Evolutionary conservation across 2,329 filamentous ascomycete species (phyloP).

Genomic region (Acephala macrosclerotiorum): DNA sequence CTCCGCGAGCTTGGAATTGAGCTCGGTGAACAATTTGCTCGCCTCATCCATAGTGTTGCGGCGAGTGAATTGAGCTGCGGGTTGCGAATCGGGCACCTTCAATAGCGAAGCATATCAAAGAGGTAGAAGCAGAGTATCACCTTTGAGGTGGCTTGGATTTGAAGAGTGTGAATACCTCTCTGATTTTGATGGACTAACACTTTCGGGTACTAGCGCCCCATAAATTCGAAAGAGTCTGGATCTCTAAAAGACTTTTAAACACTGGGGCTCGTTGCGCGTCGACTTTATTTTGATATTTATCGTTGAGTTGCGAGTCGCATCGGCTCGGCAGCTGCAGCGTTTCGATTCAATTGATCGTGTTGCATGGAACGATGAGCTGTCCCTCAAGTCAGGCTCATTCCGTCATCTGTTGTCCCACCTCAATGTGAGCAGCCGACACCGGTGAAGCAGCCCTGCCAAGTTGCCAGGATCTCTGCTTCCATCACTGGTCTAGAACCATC

Average conservation of each 20-base stretch:
- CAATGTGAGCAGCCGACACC: slow-evolving; percentile 5
- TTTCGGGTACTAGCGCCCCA: slow-evolving; percentile 10
- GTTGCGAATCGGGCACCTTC: neutral
- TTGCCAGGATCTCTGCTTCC: neutral
- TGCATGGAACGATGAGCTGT: slow-evolving; percentile 10
- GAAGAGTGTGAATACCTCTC: neutral
- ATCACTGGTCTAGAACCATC: neutral
- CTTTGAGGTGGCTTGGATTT: neutral
- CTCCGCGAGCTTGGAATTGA: slow-evolving; percentile 50
- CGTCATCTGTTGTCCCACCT: slow-evolving; percentile 4
- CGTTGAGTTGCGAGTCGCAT: neutral
- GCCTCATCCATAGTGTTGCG: slow-evolving; percentile 53
- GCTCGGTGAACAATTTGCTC: slow-evolving; percentile 50
- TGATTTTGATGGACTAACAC: neutral
- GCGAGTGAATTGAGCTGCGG: slow-evolving; percentile 18
- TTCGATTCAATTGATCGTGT: slow-evolving; percentile 2
- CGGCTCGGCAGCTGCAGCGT: neutral
- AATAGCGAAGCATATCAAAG: slow-evolving; percentile 21
- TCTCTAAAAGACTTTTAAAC: neutral
- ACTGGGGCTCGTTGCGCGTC: slow-evolving; percentile 9
- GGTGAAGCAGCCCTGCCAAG: neutral
- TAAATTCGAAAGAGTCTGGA: neutral
- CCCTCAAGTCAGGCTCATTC: slow-evolving; percentile 7
- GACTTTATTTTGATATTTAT: neutral
- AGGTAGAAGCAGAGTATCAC: neutral